Evolutionary conservation across 163 green algal genomes (phyloP), one percentile per base, ranked within the genome.

Genomic region (Chloroidium sp.): DNA sequence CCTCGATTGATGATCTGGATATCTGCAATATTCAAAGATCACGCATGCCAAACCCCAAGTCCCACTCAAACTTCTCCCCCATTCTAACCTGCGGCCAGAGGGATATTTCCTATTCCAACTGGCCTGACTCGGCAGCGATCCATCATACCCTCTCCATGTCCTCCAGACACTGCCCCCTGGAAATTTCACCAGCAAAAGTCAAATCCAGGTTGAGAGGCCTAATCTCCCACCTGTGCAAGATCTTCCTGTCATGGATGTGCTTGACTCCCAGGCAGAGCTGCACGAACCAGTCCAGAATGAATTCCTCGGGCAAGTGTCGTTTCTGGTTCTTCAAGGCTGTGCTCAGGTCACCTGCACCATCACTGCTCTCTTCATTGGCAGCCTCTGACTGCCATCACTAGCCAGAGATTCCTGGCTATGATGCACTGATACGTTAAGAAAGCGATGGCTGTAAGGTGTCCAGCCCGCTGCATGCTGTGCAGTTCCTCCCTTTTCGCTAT

Each of bases 221-320:
- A 36, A 36, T 36, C 36, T 36, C 36, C 36, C 77, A 91, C 88
- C 92, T 88, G 85, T 95, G 92, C 62, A 95, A 79, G 59, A 94
- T 92, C 69, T 95, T 93, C 59, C 90, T 81, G 82, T 95, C 90
- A 74, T 96, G 92, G 67, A 96, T 86, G 82, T 96, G 90, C 81
- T 96, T 94, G 3, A 95, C 78, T 0, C 88, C 91, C 69, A 96
- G 87, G 76, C 87, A 92, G 64, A 95, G 86, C 82, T 96, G 92
- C 64, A 94, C 91, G 82, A 94, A 90, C 88, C 87, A 94, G 86
- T 95, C 91, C 69, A 95, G 76, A 60, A 96, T 85, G 2, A 86
- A 89, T 60, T 91, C 88, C 84, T 96, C 92, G 1, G 84, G 79
- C 58, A 82, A 87, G 64, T 83, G 62, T 0, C 87, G 85, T 0